A percentile compares a stretch with the other conserved stretches of the same genome.
Conservation (phyloP, 1,284 basidiomycete genomes). For the Rhodotorula glutinis region DNA sequence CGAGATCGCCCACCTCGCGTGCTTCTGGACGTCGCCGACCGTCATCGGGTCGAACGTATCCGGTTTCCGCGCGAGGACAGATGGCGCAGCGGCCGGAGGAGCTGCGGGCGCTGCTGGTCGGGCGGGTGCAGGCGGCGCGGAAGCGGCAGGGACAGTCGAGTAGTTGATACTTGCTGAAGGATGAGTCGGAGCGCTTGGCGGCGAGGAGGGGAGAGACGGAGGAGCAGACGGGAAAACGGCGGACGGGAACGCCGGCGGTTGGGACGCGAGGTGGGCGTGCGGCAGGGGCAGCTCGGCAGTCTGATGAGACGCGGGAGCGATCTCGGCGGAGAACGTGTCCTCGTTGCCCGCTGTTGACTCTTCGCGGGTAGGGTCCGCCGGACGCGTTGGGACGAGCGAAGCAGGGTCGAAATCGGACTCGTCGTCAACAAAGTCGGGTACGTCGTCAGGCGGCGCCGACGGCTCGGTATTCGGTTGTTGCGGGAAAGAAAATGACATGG, state of each 20-base stretch:
- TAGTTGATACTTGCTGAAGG: not conserved
- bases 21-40: constrained; percentile 76
- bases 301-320: constrained; percentile 27
- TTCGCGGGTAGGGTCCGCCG: too few relatives aligned
- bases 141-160: not conserved
- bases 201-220: constrained; percentile 11
- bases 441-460: constrained; percentile 1
- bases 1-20: constrained; percentile 84
- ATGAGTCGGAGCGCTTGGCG: not conserved
- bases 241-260: constrained; percentile 25
- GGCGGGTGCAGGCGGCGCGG: not conserved
- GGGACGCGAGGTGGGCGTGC: not conserved
- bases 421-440: constrained; percentile 6
- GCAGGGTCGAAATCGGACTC: not conserved
- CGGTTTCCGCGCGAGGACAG: constrained; percentile 55
- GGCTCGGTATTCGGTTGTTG: constrained; percentile 19
- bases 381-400: too few relatives aligned
- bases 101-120: not conserved
- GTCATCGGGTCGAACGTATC: constrained; percentile 63
- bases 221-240: constrained; percentile 24
- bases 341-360: not conserved
- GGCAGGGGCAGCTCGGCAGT: constrained; percentile 26
- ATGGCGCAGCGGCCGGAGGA: constrained; percentile 21
- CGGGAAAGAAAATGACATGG: constrained; percentile 29
- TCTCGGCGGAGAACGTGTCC: not conserved